Evolutionary conservation across 2,329 filamentous ascomycete species (phyloP).

Genomic region (Aurifilum marmelostoma): DNA sequence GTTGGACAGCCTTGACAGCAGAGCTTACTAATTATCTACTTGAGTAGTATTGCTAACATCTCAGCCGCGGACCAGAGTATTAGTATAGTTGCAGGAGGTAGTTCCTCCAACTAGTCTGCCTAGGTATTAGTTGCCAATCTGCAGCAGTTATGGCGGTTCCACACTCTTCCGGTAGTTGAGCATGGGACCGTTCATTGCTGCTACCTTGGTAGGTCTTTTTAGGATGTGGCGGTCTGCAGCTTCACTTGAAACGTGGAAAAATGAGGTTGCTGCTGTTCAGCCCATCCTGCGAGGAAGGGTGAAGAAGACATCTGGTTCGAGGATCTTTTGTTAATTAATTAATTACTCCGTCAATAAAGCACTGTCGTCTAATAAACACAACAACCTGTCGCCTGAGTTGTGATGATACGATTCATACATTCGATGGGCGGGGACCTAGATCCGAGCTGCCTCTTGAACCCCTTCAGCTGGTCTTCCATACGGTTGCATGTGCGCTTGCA

Average conservation of each 20-base stretch:
- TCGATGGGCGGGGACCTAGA: no score
- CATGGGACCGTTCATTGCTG: background rate
- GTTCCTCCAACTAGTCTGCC: background rate
- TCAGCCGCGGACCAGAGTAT: background rate
- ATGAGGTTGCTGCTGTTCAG: no score
- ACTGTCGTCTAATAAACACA: no score
- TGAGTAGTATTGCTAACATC: background rate
- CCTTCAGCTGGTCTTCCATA: no score
- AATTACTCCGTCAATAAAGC: no score
- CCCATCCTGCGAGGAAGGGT: no score
- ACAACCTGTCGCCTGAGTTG: no score
- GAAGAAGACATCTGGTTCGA: no score
- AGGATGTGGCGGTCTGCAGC: background rate
- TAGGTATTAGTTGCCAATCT: background rate
- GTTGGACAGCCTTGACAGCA: background rate
- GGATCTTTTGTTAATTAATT: no score
- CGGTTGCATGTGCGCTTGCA: no score
- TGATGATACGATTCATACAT: no score
- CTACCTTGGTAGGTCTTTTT: background rate
- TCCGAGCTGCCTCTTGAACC: no score
- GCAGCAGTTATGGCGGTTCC: background rate
- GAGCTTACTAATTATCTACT: background rate
- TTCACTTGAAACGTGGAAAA: background rate
- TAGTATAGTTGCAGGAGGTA: conserved; percentile 1
- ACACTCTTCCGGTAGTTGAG: background rate